Percentiles rank a stretch among this genome's conserved stretches.
Conservation (phyloP, 495 filamentous ascomycete species). For the Tetracladium marchalianum region DNA sequence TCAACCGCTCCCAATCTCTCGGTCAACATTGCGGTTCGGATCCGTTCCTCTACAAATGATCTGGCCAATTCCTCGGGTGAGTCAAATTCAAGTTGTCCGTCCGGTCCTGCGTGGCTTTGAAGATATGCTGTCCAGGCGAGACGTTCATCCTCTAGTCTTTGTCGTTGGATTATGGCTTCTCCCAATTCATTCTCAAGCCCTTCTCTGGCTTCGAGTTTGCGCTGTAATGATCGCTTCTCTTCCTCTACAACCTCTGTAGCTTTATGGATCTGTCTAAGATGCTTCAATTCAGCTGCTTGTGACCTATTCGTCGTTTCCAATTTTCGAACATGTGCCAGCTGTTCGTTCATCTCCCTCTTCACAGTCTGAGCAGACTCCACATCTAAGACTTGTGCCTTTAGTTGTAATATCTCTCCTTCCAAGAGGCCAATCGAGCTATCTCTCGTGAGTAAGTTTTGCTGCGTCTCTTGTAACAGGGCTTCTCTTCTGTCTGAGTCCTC, state of each 20-base stretch:
- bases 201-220: constrained; percentile 64
- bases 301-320: constrained; percentile 74
- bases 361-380: constrained; percentile 72
- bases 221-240: constrained; percentile 78
- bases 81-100: constrained; percentile 60
- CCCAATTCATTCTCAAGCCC: constrained; percentile 62
- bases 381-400: constrained; percentile 80
- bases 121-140: constrained; percentile 81
- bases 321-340: constrained; percentile 78
- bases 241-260: constrained; percentile 92
- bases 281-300: constrained; percentile 69
- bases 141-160: constrained; percentile 80
- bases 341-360: constrained; percentile 75
- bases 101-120: constrained; percentile 47
- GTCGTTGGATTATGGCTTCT: constrained; percentile 71
- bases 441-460: constrained; percentile 55
- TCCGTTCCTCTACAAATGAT: constrained; percentile 68
- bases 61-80: constrained; percentile 82
- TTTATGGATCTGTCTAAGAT: constrained; percentile 67
- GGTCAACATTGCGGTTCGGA: constrained; percentile 66
- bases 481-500: constrained; percentile 59
- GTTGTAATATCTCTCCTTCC: constrained; percentile 69
- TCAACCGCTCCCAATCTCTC: constrained; percentile 70
- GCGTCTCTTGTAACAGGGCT: constrained; percentile 48
- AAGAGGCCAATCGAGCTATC: constrained; percentile 61